Percentiles rank a stretch among this genome's conserved stretches.
Evolutionary conservation across 495 filamentous ascomycete species (phyloP).

Genomic region (Amniculicola lignicola): DNA sequence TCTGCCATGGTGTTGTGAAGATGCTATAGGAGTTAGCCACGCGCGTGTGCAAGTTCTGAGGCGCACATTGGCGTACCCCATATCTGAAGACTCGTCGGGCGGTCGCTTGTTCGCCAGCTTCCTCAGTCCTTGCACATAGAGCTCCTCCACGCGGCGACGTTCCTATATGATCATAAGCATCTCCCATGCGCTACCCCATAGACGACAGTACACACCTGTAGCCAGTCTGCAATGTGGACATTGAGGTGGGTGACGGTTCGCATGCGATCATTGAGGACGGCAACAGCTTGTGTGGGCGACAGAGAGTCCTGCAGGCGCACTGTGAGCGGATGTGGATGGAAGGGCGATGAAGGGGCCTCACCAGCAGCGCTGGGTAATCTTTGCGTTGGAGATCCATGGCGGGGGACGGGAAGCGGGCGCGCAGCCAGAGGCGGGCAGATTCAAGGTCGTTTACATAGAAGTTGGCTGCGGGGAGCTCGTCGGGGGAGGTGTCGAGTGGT

Average conservation of each 20-base stretch:
- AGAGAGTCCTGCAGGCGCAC: conserved; percentile 63
- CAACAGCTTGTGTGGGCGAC: conserved; percentile 80
- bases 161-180: conserved; percentile 56
- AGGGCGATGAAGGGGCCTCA: conserved; percentile 49
- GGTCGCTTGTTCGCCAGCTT: conserved; percentile 71
- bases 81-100: conserved; percentile 69
- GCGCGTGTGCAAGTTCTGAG: not conserved
- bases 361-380: conserved; percentile 96
- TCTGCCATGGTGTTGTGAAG: conserved; percentile 90
- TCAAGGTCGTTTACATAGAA: conserved; percentile 29
- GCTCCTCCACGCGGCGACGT: conserved; percentile 86
- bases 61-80: conserved; percentile 60
- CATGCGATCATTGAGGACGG: conserved; percentile 80
- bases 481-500: conserved; percentile 26
- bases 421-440: conserved; percentile 2
- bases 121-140: conserved; percentile 77
- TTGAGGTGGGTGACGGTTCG: conserved; percentile 84
- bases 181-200: not conserved
- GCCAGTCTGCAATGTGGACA: conserved; percentile 90
- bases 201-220: conserved; percentile 61
- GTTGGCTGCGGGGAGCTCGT: conserved; percentile 1
- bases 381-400: conserved; percentile 78
- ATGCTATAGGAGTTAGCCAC: conserved; percentile 54
- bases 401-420: conserved; percentile 20
- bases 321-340: conserved; percentile 31